Conservation (phyloP, 169 alveolate species). For the Plasmodium gaboni region DNA sequence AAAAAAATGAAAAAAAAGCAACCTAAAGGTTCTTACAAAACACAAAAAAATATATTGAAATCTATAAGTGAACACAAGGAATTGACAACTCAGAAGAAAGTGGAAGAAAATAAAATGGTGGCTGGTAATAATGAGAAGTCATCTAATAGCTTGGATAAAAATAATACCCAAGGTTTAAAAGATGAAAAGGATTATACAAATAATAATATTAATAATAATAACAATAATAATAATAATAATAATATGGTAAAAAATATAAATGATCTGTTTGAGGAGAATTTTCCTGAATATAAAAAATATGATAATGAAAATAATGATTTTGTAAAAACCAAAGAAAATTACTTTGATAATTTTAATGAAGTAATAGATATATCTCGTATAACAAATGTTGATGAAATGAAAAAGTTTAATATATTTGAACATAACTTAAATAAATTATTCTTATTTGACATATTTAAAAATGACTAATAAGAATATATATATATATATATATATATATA, state of each 20-base stretch:
- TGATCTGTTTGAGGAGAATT: conserved; percentile 19
- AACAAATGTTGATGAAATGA: conserved; percentile 60
- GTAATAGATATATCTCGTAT: conserved; percentile 39
- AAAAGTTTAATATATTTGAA: conserved; percentile 64
- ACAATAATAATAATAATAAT: conserved; percentile 1
- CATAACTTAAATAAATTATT: conserved; percentile 64
- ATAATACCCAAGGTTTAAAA: background rate
- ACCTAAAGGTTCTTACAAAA: conserved; percentile 30
- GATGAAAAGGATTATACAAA: conserved; percentile 16
- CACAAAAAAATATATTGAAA: conserved; percentile 22
- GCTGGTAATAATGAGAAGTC: background rate
- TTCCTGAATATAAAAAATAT: conserved; percentile 16
- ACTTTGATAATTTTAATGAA: conserved; percentile 35
- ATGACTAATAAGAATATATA: background rate
- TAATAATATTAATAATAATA: background rate
- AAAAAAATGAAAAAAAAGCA: conserved; percentile 39
- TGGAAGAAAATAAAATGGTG: conserved; percentile 16
- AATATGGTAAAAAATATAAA: conserved; percentile 57
- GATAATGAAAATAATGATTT: conserved; percentile 36
- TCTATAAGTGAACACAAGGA: conserved; percentile 29
- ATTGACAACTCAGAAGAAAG: background rate
- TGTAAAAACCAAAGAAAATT: conserved; percentile 40
- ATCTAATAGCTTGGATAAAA: background rate
- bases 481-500: background rate
- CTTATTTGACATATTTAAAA: conserved; percentile 67